Evolutionary conservation across 306 rosid species (phyloP).

Genomic region (Styphnolobium japonicum): DNA sequence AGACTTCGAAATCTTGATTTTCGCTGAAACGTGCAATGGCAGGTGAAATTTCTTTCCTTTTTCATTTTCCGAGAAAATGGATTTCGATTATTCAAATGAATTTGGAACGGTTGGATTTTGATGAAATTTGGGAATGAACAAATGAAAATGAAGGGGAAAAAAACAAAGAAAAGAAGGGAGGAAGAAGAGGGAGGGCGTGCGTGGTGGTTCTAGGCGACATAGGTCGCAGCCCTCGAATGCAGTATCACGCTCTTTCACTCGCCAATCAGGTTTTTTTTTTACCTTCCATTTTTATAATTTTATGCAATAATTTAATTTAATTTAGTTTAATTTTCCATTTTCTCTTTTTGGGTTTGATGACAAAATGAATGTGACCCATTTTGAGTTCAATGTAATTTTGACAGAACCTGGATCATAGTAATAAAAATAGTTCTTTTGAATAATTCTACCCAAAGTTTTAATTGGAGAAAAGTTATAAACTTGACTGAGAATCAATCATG

Average conservation of each 20-base stretch:
- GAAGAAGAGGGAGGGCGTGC: conserved; percentile 81
- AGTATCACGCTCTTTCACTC: conserved; percentile 90
- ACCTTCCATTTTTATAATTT: neutral
- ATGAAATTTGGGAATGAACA: too few relatives aligned
- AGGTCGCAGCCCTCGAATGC: conserved; percentile 99
- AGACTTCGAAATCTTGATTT: conserved; percentile 12
- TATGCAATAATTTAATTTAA: neutral
- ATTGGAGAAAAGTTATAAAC: neutral
- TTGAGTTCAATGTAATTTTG: neutral
- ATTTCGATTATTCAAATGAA: neutral
- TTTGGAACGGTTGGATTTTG: too few relatives aligned
- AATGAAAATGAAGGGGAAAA: conserved; percentile 25
- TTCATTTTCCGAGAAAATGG: neutral
- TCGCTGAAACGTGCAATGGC: conserved; percentile 18
- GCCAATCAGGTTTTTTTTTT: conserved; percentile 67
- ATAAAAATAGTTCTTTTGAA: neutral
- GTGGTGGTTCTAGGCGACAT: conserved; percentile 90
- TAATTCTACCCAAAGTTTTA: neutral
- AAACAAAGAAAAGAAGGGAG: conserved; percentile 35
- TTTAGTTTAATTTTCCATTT: neutral
- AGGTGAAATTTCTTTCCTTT: conserved; percentile 15
- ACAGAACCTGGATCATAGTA: neutral
- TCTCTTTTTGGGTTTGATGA: neutral
- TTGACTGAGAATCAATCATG: neutral
- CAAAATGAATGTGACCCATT: neutral